These are phyloP conservation scores for Aureobasidium zeae DNA, from an alignment of 2,329 filamentous ascomycete species.

Conservation along the genomic window DNA sequence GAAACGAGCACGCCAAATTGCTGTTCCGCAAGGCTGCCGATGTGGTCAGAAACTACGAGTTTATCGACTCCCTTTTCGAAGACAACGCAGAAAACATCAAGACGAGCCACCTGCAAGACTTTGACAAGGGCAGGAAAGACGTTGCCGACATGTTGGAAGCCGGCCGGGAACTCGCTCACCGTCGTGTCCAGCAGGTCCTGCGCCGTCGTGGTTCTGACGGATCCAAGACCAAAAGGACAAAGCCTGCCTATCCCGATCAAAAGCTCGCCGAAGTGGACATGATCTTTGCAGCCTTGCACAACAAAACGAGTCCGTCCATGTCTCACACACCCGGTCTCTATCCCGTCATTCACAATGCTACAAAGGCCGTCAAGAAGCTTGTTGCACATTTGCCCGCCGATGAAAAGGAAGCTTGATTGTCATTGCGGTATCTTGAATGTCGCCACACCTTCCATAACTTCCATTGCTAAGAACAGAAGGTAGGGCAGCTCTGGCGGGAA, in stretches of 20 bases:
- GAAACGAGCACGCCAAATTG: constrained; percentile 1
- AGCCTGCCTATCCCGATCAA: constrained; percentile 18
- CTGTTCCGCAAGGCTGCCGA: background rate
- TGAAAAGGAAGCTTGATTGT: background rate
- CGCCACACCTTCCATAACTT: no score
- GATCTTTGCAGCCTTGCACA: constrained; percentile 19
- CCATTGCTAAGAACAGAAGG: background rate
- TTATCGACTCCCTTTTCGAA: background rate
- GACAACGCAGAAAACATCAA: background rate
- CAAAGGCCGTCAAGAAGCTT: constrained; percentile 15
- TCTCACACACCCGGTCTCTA: background rate
- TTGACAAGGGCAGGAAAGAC: constrained; percentile 13
- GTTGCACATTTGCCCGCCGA: constrained; percentile 2
- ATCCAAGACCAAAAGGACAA: constrained; percentile 21
- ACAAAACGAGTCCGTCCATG: constrained; percentile 20
- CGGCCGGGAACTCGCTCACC: constrained; percentile 6
- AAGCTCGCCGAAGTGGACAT: constrained; percentile 26
- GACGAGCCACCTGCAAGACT: background rate
- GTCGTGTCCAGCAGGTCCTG: background rate
- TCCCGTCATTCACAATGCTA: background rate
- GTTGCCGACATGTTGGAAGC: constrained; percentile 2
- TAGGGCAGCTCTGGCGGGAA: background rate
- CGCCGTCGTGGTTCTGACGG: background rate
- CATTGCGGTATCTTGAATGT: no score
- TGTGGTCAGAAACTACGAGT: background rate